phyloP scores from a whole-genome alignment of 2,329 filamentous ascomycete genomes.

The Pseudocercospora fuligena region DNA sequence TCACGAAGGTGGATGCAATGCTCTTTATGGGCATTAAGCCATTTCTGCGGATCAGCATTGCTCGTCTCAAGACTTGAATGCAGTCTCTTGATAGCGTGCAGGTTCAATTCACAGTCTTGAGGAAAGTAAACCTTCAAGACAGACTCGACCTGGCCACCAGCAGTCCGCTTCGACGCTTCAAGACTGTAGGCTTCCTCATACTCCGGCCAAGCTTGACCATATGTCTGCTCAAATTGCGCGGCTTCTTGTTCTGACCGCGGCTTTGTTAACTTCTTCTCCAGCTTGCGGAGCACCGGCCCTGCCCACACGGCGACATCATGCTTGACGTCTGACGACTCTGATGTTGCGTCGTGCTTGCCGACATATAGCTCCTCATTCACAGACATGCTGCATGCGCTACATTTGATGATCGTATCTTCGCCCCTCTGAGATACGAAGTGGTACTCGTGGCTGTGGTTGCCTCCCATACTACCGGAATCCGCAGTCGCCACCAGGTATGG shows the following conservation, averaged over 20 bases:
- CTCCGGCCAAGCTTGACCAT: background rate
- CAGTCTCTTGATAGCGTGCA: constrained; percentile 68
- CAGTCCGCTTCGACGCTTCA: background rate
- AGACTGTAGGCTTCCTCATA: background rate
- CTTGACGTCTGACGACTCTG: background rate
- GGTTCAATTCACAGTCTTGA: constrained; percentile 52
- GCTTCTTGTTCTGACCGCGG: background rate
- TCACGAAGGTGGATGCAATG: background rate
- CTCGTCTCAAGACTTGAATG: constrained; percentile 72
- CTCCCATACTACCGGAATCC: constrained; percentile 95
- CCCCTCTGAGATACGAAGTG: constrained; percentile 80
- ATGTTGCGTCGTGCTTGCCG: constrained; percentile 10
- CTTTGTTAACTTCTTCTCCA: background rate
- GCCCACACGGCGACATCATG: constrained; percentile 19
- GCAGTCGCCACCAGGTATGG: constrained; percentile 85
- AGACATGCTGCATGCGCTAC: constrained; percentile 72
- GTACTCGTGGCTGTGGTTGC: constrained; percentile 91
- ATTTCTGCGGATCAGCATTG: constrained; percentile 28
- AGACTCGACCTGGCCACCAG: constrained; percentile 50
- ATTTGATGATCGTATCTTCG: constrained; percentile 83
- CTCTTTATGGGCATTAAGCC: background rate
- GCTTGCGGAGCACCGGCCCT: constrained; percentile 13
- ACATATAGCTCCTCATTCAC: constrained; percentile 81
- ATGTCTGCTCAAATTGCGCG: background rate
- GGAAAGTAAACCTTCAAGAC: constrained; percentile 67